Evolutionary conservation across 345 rosid genomes (phyloP).

Genomic region (Lagerstroemia speciosa): DNA sequence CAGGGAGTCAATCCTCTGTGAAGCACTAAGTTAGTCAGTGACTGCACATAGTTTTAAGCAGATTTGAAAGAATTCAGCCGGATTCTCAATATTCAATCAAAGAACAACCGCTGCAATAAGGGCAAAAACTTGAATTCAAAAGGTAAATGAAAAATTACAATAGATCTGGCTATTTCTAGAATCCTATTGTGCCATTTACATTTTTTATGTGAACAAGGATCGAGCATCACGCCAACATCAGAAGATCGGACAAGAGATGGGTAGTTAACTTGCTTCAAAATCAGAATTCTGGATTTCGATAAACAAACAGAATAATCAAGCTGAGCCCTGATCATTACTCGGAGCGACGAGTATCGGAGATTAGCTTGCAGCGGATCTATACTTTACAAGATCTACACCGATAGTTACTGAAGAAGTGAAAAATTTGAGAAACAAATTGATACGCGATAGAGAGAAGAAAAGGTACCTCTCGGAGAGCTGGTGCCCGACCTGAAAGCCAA

Average conservation of each 20-base stretch:
- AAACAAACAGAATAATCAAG: neutral
- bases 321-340: neutral
- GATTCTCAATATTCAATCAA: neutral
- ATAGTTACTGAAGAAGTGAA: neutral
- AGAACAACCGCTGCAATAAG: neutral
- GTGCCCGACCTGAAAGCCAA: conserved; percentile 98
- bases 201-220: neutral
- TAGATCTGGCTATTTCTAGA: neutral
- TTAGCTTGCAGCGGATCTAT: neutral
- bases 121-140: neutral
- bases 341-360: neutral
- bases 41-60: neutral
- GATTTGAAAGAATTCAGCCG: neutral
- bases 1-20: neutral
- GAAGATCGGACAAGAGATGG: no score
- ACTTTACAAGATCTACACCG: neutral
- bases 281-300: neutral
- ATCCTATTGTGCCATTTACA: neutral
- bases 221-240: neutral
- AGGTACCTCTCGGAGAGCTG: conserved; percentile 94
- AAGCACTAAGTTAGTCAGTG: neutral
- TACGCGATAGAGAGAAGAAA: neutral
- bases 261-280: no score
- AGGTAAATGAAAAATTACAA: neutral
- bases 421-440: neutral